These are phyloP conservation scores for Trametes meyenii DNA, from an alignment of 768 basidiomycete genomes.

Conservation along the genomic window DNA sequence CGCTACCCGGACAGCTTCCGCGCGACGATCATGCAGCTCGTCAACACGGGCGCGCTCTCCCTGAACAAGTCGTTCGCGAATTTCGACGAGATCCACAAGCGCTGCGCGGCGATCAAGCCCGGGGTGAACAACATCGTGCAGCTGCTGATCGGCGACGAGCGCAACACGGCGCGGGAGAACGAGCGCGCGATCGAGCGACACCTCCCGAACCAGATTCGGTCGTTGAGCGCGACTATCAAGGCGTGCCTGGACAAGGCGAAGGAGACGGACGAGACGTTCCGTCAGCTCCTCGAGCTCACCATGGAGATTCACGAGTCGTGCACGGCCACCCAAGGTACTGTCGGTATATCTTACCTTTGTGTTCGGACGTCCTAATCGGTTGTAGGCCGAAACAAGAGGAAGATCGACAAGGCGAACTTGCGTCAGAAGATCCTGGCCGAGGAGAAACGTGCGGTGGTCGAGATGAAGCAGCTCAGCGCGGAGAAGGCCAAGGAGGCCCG, in stretches of 20 bases:
- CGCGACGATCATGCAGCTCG: constrained; percentile 9
- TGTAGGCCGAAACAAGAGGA: neutral
- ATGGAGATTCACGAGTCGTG: constrained; percentile 8
- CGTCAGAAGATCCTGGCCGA: neutral
- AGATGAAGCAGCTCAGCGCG: constrained; percentile 3
- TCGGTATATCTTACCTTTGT: too few species aligned
- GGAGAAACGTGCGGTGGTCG: neutral
- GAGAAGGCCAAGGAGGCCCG: neutral
- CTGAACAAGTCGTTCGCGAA: constrained; percentile 7
- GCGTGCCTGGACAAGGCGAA: constrained; percentile 7
- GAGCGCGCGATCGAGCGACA: constrained; percentile 3
- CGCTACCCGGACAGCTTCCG: constrained; percentile 11
- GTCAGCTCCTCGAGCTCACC: constrained; percentile 2
- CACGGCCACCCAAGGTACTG: neutral
- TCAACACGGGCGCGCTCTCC: constrained; percentile 5
- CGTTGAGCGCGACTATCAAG: neutral
- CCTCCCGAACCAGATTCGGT: constrained; percentile 1
- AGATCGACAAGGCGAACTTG: neutral
- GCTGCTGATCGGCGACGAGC: constrained; percentile 1
- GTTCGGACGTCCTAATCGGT: too few species aligned
- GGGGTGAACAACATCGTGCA: constrained; percentile 10
- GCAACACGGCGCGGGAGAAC: constrained; percentile 5
- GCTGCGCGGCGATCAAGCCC: neutral
- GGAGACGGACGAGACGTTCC: constrained; percentile 1
- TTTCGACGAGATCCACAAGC: constrained; percentile 12